Base-by-base conservation (phyloP, 2,329 filamentous ascomycete genomes). In the Alternaria consortialis region DNA sequence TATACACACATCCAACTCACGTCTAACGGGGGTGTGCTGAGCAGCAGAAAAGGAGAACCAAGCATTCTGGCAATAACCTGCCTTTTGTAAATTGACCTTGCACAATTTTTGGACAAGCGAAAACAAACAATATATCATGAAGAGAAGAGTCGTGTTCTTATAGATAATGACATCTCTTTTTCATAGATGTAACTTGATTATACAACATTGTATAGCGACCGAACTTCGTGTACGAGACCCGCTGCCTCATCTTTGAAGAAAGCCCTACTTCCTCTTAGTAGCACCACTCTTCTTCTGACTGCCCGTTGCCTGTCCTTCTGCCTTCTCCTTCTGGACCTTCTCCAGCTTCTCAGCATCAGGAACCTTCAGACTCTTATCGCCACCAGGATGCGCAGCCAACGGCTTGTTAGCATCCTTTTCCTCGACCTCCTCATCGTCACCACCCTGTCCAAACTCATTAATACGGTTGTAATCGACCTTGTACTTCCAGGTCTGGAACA, bases 371-470 rank as follows among this genome's bases (percentile, higher is more conserved):
- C 58, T 63, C 61, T 67, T 69, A 53, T 77, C 74, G 1, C 66
- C 72, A 47, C 75, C 76, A 1, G 80, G 66, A 27, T 75, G 65
- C 27, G 73, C 74, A 8, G 68, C 72, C 15, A 83, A 58, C 13
- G 80, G 80, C 69, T 79, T 78, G 15, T 74, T 75, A 1, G 79
- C 79, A 62, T 75, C 76, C 70, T 86, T 85, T 47, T 85, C 85
- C 60, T 83, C 82, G 57, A 84, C 85, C 62, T 85, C 84, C 50
- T 88, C 86, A 23, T 93, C 92, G n/a, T 96, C 94, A n/a, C 95
- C 95, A 36, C 94, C 95, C 84, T 98, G 95, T 8, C 95, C 95
- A 76, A 98, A 99, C 80, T 99, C 95, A 79, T 99, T 99, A 76
- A 99, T 91, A 64, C 95, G 88, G 11, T 86, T 90, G 81, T 94